Conservation (phyloP, 345 rosid genomes). For the Rhizophora apiculata region DNA sequence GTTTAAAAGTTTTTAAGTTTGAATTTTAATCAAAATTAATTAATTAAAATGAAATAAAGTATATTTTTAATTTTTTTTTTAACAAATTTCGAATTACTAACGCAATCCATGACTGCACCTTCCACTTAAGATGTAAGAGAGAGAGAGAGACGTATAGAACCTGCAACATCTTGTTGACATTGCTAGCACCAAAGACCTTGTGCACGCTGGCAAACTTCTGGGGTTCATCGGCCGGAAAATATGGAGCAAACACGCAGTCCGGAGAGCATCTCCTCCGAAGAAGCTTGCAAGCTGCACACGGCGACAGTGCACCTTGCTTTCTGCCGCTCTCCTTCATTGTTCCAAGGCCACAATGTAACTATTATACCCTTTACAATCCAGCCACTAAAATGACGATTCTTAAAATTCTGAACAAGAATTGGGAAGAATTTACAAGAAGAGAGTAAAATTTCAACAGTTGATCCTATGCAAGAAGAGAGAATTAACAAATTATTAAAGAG, state of each 20-base stretch:
- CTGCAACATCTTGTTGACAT: constrained; percentile 92
- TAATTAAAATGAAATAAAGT: too few relatives aligned
- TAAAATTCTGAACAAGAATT: too few relatives aligned
- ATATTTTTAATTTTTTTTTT: too few relatives aligned
- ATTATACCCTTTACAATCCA: too few relatives aligned
- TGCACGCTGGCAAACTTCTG: constrained; percentile 86
- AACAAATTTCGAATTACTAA: too few relatives aligned
- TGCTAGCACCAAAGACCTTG: constrained; percentile 95
- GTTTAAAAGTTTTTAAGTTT: too few relatives aligned
- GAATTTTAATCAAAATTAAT: too few relatives aligned
- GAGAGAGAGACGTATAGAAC: constrained; percentile 18
- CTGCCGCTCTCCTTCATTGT: constrained; percentile 47
- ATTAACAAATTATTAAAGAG: not conserved
- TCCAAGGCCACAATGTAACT: not conserved
- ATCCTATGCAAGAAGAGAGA: too few relatives aligned
- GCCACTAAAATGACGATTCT: too few relatives aligned
- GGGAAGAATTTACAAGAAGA: too few relatives aligned
- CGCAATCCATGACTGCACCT: too few relatives aligned
- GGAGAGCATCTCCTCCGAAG: constrained; percentile 76
- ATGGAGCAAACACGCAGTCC: constrained; percentile 83
- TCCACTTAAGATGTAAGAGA: not conserved
- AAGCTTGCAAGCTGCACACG: constrained; percentile 93
- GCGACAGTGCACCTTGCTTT: constrained; percentile 57
- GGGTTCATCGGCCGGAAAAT: constrained; percentile 85
- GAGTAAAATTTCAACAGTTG: not conserved